Base-by-base conservation (phyloP, 129 eudicot genomes). In the Tagetes patula region DNA sequence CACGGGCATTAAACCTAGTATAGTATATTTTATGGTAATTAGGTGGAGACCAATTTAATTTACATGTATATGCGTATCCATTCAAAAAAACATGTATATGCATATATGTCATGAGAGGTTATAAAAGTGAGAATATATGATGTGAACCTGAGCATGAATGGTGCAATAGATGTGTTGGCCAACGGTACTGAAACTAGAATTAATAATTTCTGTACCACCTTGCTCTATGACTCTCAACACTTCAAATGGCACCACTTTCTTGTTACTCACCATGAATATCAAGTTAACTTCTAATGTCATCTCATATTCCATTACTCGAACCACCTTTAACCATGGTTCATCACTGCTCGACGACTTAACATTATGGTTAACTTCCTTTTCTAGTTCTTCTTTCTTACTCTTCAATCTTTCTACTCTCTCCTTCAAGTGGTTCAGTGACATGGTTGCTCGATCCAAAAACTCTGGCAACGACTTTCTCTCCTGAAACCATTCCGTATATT, bases 121-220 rank as follows among this genome's bases (percentile, higher is more conserved):
- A 11, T 65, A 14, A 65, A 41, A 66, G 36, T 20, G 27, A 66
- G 3, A 9, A 41, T 45, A 46, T 40, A 32, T 33, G 41, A 20
- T 20, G 5, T 8, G 10, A 40, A 72, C 77, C 77, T 72, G 58
- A 59, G 77, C 77, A 59, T 72, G 69, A 37, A 72, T 59, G 77
- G 68, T 72, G 37, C 77, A 72, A n/a, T 59, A 72, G 59, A 58
- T 72, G n/a, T 12, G 77, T 4, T 59, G 5, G 38, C 77, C 77
- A 4, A 59, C 34, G 2, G 68, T 72, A 37, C 31, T 42, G 47
- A 72, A 72, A 27, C 41, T 72, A 13, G 77, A 72, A 39, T 43
- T 58, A 5, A 8, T 58, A 41, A 72, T 42, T 42, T 58, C 67
- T 41, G 76, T 67, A 72, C 76, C 77, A 59, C 77, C 77, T 58